Evolutionary conservation across 345 rosid species (phyloP).

Genomic region (Pugionium dolabratum): DNA sequence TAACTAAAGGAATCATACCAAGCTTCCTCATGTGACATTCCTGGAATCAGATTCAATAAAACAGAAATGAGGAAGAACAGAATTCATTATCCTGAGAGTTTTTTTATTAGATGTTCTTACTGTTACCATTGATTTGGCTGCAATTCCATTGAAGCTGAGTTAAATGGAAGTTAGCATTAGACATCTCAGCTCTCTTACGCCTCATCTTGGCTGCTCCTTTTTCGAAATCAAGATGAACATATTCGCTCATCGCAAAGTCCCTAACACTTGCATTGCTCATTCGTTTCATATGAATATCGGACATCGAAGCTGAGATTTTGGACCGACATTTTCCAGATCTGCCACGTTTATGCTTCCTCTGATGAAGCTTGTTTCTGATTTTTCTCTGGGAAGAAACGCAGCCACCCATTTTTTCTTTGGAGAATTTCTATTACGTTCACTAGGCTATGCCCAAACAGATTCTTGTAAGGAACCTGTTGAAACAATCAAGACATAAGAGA

Average conservation of each 20-base stretch:
- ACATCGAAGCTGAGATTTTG: slow-evolving; percentile 48
- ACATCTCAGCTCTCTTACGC: slow-evolving; percentile 58
- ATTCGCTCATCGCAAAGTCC: slow-evolving; percentile 55
- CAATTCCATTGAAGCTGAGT: slow-evolving; percentile 82
- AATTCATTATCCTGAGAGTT: slow-evolving; percentile 14
- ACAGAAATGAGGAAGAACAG: neutral
- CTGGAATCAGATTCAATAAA: slow-evolving; percentile 40
- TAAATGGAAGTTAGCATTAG: slow-evolving; percentile 56
- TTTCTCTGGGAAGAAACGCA: slow-evolving; percentile 55
- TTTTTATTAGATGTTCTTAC: slow-evolving; percentile 34
- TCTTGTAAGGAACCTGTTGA: slow-evolving; percentile 2
- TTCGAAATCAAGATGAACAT: slow-evolving; percentile 58
- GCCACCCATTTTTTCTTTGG: slow-evolving; percentile 55
- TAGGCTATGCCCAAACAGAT: slow-evolving; percentile 17
- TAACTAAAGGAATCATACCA: slow-evolving; percentile 78
- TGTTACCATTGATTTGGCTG: slow-evolving; percentile 58
- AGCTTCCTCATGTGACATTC: slow-evolving; percentile 68
- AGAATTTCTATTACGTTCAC: slow-evolving; percentile 18
- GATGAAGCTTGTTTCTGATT: slow-evolving; percentile 25
- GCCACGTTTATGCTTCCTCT: slow-evolving; percentile 33
- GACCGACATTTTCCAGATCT: slow-evolving; percentile 45
- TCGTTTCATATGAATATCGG: slow-evolving; percentile 46
- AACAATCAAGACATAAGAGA: slow-evolving; percentile 15
- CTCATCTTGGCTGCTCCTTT: slow-evolving; percentile 52
- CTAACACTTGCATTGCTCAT: slow-evolving; percentile 51